Conservation (phyloP, 2,329 filamentous ascomycete species). For the Hymenoscyphus scutula region DNA sequence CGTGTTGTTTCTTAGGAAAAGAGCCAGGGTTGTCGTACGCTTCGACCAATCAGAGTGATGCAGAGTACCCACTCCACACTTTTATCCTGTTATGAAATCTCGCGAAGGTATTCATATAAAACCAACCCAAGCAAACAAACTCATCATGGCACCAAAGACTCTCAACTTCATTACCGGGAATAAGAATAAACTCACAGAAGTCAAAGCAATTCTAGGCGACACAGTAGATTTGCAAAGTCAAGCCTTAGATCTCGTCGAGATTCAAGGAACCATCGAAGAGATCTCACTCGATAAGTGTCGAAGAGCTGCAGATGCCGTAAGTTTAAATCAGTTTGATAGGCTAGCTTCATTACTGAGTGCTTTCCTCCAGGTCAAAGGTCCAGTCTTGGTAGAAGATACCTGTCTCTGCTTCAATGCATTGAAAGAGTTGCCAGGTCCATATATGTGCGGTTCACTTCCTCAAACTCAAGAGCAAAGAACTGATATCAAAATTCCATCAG, state of each 20-base stretch:
- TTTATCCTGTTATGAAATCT: too few relatives aligned
- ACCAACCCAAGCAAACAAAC: neutral
- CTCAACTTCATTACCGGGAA: slow-evolving; percentile 98
- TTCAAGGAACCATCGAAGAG: slow-evolving; percentile 90
- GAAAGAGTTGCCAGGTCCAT: slow-evolving; percentile 87
- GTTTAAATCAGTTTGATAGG: slow-evolving; percentile 25
- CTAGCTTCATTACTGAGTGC: slow-evolving; percentile 8
- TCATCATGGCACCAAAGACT: slow-evolving; percentile 36
- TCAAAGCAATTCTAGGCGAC: slow-evolving; percentile 77
- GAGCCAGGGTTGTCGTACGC: neutral
- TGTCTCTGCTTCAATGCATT: slow-evolving; percentile 90
- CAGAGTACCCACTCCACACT: neutral
- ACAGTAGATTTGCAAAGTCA: slow-evolving; percentile 71
- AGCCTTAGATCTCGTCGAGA: slow-evolving; percentile 77
- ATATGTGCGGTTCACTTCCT: slow-evolving; percentile 63
- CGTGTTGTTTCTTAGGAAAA: neutral
- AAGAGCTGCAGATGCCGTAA: slow-evolving; percentile 73
- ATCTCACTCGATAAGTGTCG: slow-evolving; percentile 86
- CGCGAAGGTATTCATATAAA: too few relatives aligned
- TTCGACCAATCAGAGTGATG: neutral
- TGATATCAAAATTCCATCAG: slow-evolving; percentile 36
- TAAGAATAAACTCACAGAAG: slow-evolving; percentile 87
- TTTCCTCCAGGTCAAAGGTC: slow-evolving; percentile 65
- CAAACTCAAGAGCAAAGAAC: neutral
- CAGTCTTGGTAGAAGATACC: slow-evolving; percentile 94